Evolutionary conservation across 1,139 yeast species (phyloP).

Genomic region (Hanseniaspora uvarum): DNA sequence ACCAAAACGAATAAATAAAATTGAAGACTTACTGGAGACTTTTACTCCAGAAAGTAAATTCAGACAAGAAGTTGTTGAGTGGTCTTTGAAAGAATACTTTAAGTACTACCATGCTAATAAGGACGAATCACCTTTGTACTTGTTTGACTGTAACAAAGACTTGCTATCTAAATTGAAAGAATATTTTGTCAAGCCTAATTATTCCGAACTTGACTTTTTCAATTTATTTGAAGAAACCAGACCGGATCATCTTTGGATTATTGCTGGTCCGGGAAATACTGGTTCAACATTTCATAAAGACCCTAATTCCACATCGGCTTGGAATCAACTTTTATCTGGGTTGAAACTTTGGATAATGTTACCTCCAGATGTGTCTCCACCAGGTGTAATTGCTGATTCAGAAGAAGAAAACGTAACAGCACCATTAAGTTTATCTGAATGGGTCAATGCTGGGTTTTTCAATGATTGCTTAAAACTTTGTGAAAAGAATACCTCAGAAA

Average conservation of each 20-base stretch:
- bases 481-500: constrained; percentile 22
- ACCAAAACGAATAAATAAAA: constrained; percentile 65
- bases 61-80: constrained; percentile 75
- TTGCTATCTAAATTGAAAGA: constrained; percentile 39
- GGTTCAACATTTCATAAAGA: constrained; percentile 91
- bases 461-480: constrained; percentile 42
- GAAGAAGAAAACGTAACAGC: constrained; percentile 85
- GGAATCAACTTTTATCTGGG: constrained; percentile 74
- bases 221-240: constrained; percentile 40
- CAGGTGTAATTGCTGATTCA: constrained; percentile 70
- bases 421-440: constrained; percentile 82
- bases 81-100: constrained; percentile 57
- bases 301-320: constrained; percentile 82
- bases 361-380: constrained; percentile 67
- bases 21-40: constrained; percentile 39
- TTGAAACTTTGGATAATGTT: constrained; percentile 81
- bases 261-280: constrained; percentile 67
- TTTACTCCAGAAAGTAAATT: constrained; percentile 52
- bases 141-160: constrained; percentile 65
- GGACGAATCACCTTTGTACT: constrained; percentile 76
- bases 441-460: constrained; percentile 76
- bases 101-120: constrained; percentile 50
- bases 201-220: constrained; percentile 46
- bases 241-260: constrained; percentile 87
- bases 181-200: constrained; percentile 47